Percentiles rank a stretch among this genome's conserved stretches.
Conservation (phyloP, 1,284 basidiomycete genomes). For the Ustilago tritici region DNA sequence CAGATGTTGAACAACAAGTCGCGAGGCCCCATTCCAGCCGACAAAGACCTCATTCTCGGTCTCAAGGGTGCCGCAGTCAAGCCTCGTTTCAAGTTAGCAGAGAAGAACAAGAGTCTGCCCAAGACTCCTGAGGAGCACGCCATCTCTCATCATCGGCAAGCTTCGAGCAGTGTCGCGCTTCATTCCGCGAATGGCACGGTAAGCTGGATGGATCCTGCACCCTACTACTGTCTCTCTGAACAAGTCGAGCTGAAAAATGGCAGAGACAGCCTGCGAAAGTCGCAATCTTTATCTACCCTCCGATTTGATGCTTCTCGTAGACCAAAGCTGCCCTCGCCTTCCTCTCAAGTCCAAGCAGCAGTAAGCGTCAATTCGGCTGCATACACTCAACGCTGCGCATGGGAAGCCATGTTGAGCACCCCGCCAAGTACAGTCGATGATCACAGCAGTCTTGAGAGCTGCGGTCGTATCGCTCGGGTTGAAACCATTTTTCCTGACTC, state of each 20-base stretch:
- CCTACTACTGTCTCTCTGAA: slow-evolving; percentile 14
- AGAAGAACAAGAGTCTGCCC: slow-evolving; percentile 16
- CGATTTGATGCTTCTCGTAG: slow-evolving; percentile 15
- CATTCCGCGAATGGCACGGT: background rate
- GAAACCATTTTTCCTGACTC: background rate
- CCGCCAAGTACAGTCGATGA: slow-evolving; percentile 19
- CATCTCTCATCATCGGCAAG: background rate
- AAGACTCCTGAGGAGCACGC: slow-evolving; percentile 1
- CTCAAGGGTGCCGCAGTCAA: slow-evolving; percentile 17
- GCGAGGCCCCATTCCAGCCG: slow-evolving; percentile 3
- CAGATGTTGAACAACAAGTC: background rate
- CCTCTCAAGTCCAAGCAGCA: background rate
- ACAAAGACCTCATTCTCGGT: slow-evolving; percentile 24
- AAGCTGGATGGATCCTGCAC: slow-evolving; percentile 18
- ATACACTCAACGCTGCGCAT: slow-evolving; percentile 9
- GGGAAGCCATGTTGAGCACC: slow-evolving; percentile 13
- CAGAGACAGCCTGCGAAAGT: slow-evolving; percentile 23
- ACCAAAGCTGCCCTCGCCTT: background rate
- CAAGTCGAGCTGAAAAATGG: background rate
- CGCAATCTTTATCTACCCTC: slow-evolving; percentile 24
- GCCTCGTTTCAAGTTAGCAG: slow-evolving; percentile 3
- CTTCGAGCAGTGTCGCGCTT: background rate
- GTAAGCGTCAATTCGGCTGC: background rate
- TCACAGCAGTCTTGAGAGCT: slow-evolving; percentile 14
- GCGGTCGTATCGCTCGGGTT: background rate